These are phyloP conservation scores for Barnettozyma vustinii DNA, from an alignment of 805 yeast genomes.

Conservation along the genomic window DNA sequence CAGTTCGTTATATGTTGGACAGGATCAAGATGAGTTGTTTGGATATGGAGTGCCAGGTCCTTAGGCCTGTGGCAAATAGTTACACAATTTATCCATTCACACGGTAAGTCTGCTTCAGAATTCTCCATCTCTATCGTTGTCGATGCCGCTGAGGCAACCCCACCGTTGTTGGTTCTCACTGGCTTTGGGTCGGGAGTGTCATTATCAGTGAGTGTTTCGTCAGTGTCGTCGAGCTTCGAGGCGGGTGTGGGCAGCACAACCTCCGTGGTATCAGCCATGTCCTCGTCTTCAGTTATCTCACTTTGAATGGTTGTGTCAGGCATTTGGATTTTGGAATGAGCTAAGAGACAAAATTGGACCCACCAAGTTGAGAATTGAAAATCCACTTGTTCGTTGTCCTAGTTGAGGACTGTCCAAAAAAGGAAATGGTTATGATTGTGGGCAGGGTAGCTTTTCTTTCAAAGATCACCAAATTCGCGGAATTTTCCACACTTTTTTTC, in stretches of 20 bases:
- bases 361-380: not conserved
- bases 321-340: not conserved
- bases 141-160: not conserved
- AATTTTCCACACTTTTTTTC: not conserved
- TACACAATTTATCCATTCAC: conserved; percentile 1
- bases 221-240: conserved; percentile 4
- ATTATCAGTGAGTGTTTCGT: conserved; percentile 4
- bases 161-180: not conserved
- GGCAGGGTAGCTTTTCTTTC: not conserved
- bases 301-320: not conserved
- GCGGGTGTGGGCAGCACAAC: not conserved
- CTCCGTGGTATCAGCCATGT: not conserved
- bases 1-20: conserved; percentile 27
- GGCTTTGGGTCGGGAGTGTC: conserved; percentile 2
- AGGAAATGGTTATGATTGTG: not conserved
- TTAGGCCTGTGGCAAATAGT: not conserved
- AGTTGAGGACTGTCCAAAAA: not conserved
- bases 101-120: not conserved
- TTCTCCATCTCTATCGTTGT: not conserved
- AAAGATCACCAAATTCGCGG: not conserved
- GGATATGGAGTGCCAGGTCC: not conserved
- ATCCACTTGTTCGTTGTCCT: not conserved
- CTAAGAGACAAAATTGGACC: not conserved
- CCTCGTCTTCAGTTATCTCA: conserved; percentile 10
- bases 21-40: not conserved